These are phyloP conservation scores for Pseudogymnoascus sp. DNA, from an alignment of 2,329 filamentous ascomycete species.

Conservation along the genomic window DNA sequence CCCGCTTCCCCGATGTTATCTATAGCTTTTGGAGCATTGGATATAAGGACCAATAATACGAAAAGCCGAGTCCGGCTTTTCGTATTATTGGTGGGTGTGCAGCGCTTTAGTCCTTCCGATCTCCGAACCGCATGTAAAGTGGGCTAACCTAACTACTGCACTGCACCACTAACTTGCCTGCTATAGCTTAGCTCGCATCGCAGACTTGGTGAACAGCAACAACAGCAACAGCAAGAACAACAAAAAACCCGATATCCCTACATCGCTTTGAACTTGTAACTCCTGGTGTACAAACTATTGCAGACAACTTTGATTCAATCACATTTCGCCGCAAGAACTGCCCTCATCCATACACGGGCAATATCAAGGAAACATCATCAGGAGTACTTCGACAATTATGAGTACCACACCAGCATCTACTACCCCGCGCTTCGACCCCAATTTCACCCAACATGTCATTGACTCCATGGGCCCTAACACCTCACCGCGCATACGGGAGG, in stretches of 20 bases:
- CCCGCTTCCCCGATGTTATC: background rate
- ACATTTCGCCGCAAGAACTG: background rate
- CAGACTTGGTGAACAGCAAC: background rate
- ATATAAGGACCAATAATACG: background rate
- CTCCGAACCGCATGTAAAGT: background rate
- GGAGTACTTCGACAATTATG: background rate
- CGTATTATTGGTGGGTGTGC: background rate
- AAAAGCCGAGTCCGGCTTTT: background rate
- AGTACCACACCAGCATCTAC: background rate
- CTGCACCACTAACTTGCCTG: background rate
- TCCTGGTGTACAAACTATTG: background rate
- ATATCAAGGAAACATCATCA: background rate
- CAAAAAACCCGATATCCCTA: background rate
- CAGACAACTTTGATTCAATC: background rate
- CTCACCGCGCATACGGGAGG: constrained; percentile 46
- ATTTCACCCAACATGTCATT: constrained; percentile 55
- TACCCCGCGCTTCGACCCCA: constrained; percentile 33
- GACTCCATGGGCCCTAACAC: constrained; percentile 54
- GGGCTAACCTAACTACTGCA: background rate
- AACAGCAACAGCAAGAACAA: background rate
- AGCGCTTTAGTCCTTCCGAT: background rate
- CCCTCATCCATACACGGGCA: background rate
- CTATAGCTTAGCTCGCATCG: no score
- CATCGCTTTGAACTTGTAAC: background rate
- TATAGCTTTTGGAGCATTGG: background rate